These are phyloP conservation scores for Verticillium longisporum DNA, from an alignment of 2,329 filamentous ascomycete species.

Conservation along the genomic window DNA sequence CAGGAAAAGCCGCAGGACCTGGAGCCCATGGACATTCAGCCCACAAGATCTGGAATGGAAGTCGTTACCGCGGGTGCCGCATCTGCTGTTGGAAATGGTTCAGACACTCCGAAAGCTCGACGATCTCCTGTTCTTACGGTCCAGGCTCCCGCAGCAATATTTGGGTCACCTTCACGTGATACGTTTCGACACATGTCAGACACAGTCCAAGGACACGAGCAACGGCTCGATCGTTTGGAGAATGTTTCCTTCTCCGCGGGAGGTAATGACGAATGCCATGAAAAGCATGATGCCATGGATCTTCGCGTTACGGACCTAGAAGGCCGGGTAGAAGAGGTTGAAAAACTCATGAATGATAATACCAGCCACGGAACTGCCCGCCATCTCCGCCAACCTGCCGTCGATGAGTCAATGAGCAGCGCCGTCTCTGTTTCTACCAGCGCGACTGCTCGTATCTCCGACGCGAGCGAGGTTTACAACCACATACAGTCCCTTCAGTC, in stretches of 20 bases:
- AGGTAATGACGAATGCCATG: constrained; percentile 62
- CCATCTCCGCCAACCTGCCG: constrained; percentile 26
- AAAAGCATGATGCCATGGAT: constrained; percentile 61
- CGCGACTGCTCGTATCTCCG: constrained; percentile 27
- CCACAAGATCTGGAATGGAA: background rate
- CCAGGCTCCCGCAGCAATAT: constrained; percentile 5
- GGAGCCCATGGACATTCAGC: background rate
- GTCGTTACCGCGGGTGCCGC: background rate
- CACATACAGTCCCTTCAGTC: constrained; percentile 44
- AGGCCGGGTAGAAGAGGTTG: constrained; percentile 52
- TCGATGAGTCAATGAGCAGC: constrained; percentile 38
- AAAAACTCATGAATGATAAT: constrained; percentile 44
- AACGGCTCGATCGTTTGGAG: constrained; percentile 63
- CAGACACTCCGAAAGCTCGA: constrained; percentile 15
- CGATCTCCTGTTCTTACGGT: constrained; percentile 5
- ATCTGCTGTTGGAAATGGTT: constrained; percentile 8
- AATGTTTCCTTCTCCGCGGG: constrained; percentile 60
- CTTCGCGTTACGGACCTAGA: constrained; percentile 65
- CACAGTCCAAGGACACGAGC: constrained; percentile 53
- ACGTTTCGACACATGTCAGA: constrained; percentile 40
- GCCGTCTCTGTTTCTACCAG: constrained; percentile 39
- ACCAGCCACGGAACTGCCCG: constrained; percentile 30
- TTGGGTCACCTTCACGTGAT: constrained; percentile 20
- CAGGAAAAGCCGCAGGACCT: constrained; percentile 19
- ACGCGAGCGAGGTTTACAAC: constrained; percentile 39